Evolutionary conservation across 192 early-diverging fungal genomes (phyloP).

Genomic region (Entomortierella chlamydospora): DNA sequence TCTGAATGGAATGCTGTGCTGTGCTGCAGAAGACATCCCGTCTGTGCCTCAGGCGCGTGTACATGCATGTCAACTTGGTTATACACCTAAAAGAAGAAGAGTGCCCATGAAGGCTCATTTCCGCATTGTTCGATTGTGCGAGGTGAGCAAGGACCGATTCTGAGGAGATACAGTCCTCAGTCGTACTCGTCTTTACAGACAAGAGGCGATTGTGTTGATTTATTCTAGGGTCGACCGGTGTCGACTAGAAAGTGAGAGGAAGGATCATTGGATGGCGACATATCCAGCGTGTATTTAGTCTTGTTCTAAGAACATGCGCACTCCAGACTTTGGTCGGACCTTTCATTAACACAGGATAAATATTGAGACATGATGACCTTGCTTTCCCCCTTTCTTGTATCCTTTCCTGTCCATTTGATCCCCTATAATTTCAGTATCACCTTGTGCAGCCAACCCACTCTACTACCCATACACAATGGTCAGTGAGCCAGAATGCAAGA

Average conservation of each 20-base stretch:
- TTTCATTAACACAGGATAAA: not conserved
- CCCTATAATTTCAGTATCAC: constrained; percentile 1
- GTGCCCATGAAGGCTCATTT: not conserved
- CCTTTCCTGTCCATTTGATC: constrained; percentile 3
- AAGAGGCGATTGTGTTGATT: too few relatives aligned
- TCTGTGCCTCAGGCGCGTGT: too few relatives aligned
- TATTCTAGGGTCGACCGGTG: too few relatives aligned
- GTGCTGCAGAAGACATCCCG: not conserved
- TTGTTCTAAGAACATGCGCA: not conserved
- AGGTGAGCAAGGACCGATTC: not conserved
- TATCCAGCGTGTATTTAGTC: too few relatives aligned
- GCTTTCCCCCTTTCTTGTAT: constrained; percentile 2
- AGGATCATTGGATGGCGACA: too few relatives aligned
- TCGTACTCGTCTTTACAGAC: too few relatives aligned
- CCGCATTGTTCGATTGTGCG: not conserved
- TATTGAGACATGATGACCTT: constrained; percentile 12
- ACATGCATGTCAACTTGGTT: not conserved
- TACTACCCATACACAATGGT: not conserved
- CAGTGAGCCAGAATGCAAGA: not conserved
- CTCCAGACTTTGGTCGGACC: not conserved
- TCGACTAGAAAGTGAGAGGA: too few relatives aligned
- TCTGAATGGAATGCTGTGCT: not conserved
- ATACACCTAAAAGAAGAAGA: not conserved
- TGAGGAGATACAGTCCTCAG: too few relatives aligned
- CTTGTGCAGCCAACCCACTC: not conserved